These are phyloP conservation scores for Nemania serpens DNA, from an alignment of 2,329 filamentous ascomycete species.

Conservation along the genomic window DNA sequence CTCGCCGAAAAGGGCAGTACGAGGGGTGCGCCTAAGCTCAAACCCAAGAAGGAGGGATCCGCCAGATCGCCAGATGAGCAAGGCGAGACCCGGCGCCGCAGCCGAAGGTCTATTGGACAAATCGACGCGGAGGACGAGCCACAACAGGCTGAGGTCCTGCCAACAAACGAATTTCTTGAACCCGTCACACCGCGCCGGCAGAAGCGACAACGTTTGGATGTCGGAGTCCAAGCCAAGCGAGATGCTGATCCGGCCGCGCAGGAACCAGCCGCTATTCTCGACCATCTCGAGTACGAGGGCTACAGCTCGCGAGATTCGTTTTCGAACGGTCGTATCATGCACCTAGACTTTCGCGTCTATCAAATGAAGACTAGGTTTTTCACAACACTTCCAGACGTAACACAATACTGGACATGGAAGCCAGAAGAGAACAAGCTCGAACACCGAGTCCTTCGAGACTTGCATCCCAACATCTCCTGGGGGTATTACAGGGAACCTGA, in stretches of 20 bases:
- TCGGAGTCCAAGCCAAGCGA: slow-evolving; percentile 5
- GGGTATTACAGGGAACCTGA: slow-evolving; percentile 55
- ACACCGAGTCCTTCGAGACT: slow-evolving; percentile 58
- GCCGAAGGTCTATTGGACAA: slow-evolving; percentile 40
- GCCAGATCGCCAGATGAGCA: slow-evolving; percentile 22
- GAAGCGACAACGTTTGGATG: slow-evolving; percentile 41
- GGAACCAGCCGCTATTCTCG: slow-evolving; percentile 29
- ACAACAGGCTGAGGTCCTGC: slow-evolving; percentile 14
- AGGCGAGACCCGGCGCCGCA: slow-evolving; percentile 33
- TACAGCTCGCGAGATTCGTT: slow-evolving; percentile 59
- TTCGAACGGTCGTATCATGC: slow-evolving; percentile 50
- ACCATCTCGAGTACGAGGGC: slow-evolving; percentile 52
- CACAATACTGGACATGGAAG: slow-evolving; percentile 62
- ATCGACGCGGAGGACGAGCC: slow-evolving; percentile 36
- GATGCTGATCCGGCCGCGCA: slow-evolving; percentile 2
- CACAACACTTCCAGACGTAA: slow-evolving; percentile 53
- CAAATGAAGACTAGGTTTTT: slow-evolving; percentile 56
- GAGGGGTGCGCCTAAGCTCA: slow-evolving; percentile 37
- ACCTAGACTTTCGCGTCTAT: slow-evolving; percentile 56
- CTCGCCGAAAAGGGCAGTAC: slow-evolving; percentile 47
- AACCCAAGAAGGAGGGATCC: slow-evolving; percentile 36
- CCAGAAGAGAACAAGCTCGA: slow-evolving; percentile 50
- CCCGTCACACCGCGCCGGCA: slow-evolving; percentile 37
- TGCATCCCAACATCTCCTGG: slow-evolving; percentile 50
- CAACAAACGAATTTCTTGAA: slow-evolving; percentile 33